Base-by-base conservation (phyloP, 768 basidiomycete species). In the Sporobolomyces roseus region DNA sequence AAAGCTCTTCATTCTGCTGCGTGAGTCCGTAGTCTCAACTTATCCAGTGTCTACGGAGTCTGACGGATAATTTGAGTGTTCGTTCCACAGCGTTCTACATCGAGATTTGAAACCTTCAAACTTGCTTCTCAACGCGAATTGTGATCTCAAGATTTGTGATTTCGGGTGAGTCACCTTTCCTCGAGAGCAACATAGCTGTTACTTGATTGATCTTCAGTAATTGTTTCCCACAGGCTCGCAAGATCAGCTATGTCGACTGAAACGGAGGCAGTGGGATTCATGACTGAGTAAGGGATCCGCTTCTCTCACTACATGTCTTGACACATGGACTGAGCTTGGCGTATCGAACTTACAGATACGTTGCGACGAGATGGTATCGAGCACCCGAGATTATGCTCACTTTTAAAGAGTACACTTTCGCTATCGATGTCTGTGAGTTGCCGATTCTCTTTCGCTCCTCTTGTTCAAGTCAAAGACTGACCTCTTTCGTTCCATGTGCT, bases 321-420 rank as follows among this genome's bases (percentile, higher is more conserved):
- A 27, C 8, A 9, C 8, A 27, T 51, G 45, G 14, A 23, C n/a
- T n/a, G 23, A 23, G 14, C 23, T 7, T 16, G 14, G 23, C 23
- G 7, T 12, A 46, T 16, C 45, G 12, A 23, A 21, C 14, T 21
- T 21, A 30, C 30, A 90, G 92, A 86, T 94, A 93, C 76, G 96
- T 99, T 55, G 94, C 96, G 3, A 98, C 96, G 30, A 83, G 96
- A 74, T 99, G 96, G 96, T 99, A 98, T 77, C 87, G 96, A 43
- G 96, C 96, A 0, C 96, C 96, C 0, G 96, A 99, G 79, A 93
- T 99, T 81, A 99, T 99, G 96, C 83, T 99, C 59, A 96, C 93
- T 61, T 98, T 97, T 83, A 94, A 96, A 78, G 89, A 96, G 78
- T 99, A 99, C 81, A 94, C 93, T 59, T 93, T 93, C 81, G 88